Conservation (phyloP, 371 early-diverging fungal genomes). For the Lichtheimia hyalospora region DNA sequence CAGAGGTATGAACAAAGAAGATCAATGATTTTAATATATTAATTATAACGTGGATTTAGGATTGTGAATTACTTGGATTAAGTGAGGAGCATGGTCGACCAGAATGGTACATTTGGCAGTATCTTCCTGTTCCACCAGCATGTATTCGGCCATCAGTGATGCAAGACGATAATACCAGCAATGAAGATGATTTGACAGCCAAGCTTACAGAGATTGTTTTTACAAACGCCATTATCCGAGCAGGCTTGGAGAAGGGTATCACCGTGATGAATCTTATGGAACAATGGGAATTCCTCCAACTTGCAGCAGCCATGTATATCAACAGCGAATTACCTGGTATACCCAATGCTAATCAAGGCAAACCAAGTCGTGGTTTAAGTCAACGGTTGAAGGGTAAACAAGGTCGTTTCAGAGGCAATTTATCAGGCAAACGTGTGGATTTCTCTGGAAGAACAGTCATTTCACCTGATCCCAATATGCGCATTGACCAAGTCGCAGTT, state of each 20-base stretch:
- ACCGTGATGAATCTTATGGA: conserved; percentile 82
- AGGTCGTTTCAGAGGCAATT: conserved; percentile 99
- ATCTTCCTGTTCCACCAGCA: conserved; percentile 96
- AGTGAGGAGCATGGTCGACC: conserved; percentile 87
- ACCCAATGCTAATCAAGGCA: conserved; percentile 59
- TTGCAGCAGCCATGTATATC: conserved; percentile 96
- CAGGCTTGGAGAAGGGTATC: conserved; percentile 84
- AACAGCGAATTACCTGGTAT: conserved; percentile 95
- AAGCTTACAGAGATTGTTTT: conserved; percentile 97
- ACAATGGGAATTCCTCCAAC: conserved; percentile 98
- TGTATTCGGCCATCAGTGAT: conserved; percentile 98
- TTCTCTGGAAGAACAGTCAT: conserved; percentile 99
- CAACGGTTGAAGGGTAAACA: conserved; percentile 99
- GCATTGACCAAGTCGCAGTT: conserved; percentile 98
- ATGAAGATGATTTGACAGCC: conserved; percentile 99
- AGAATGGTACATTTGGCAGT: conserved; percentile 91
- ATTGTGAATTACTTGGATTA: conserved; percentile 94
- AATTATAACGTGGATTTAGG: conserved; percentile 37
- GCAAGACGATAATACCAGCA: conserved; percentile 90
- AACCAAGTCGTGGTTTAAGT: conserved; percentile 90
- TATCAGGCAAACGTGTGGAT: conserved; percentile 99
- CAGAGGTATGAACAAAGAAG: conserved; percentile 55
- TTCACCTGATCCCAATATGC: conserved; percentile 99
- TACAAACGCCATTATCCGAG: conserved; percentile 87
- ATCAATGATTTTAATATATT: not conserved